Evolutionary conservation across 331 rosid genomes (phyloP).

Genomic region (Stylosanthes scabra): DNA sequence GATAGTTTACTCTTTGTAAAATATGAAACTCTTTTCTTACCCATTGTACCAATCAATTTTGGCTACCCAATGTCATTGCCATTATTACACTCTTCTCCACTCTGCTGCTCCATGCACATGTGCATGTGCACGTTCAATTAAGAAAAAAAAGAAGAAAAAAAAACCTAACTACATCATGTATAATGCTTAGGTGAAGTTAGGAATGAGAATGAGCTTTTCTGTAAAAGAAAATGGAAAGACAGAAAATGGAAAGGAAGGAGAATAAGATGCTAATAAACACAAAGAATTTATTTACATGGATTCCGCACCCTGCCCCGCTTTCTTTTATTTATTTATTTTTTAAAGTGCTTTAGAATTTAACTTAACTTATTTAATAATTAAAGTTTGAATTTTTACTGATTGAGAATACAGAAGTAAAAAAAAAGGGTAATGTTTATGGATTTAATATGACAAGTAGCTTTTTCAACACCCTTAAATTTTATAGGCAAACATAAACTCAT

Average conservation of each 20-base stretch:
- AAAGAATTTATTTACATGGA: neutral
- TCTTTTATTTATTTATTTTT: too few species aligned
- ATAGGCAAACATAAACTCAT: neutral
- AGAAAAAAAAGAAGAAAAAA: neutral
- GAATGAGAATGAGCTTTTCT: neutral
- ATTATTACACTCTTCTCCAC: slow-evolving; percentile 12
- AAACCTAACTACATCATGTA: neutral
- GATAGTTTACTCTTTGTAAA: too few species aligned
- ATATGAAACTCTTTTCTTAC: too few species aligned
- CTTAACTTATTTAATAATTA: neutral
- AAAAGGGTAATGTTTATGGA: too few species aligned
- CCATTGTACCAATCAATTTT: too few species aligned
- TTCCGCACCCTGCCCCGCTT: neutral
- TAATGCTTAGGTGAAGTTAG: slow-evolving; percentile 6
- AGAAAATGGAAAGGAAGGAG: neutral
- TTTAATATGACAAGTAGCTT: too few species aligned
- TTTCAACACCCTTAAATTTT: neutral
- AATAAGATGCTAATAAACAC: neutral
- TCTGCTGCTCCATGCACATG: neutral
- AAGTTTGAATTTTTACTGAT: neutral
- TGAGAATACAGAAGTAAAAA: too few species aligned
- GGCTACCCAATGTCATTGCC: slow-evolving; percentile 15
- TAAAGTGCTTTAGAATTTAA: neutral
- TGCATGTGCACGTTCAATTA: slow-evolving; percentile 8
- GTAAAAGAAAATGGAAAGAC: neutral